phyloP scores from a whole-genome alignment of 768 basidiomycete species.

The Pulveroboletus ravenelii region DNA sequence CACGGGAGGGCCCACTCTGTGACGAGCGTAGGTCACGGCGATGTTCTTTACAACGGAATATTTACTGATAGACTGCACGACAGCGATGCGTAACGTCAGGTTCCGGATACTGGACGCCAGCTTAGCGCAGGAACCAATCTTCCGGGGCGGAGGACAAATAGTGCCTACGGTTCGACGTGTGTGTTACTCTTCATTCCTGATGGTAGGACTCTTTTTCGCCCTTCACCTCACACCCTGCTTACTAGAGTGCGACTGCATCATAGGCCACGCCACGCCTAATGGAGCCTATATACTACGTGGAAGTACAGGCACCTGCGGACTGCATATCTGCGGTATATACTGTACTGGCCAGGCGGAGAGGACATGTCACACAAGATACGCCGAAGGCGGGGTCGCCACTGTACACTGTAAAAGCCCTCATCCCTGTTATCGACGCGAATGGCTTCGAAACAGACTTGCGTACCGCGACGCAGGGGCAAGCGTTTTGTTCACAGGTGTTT shows the following conservation, averaged over 20 bases:
- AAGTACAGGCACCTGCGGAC: conserved; percentile 98
- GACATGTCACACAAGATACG: conserved; percentile 98
- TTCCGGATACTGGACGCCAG: conserved; percentile 93
- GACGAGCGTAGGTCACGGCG: conserved; percentile 85
- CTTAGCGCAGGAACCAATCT: conserved; percentile 93
- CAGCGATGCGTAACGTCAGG: conserved; percentile 98
- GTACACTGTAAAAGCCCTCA: conserved; percentile 97
- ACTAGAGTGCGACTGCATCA: neutral
- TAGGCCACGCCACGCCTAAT: conserved; percentile 92
- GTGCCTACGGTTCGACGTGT: conserved; percentile 98
- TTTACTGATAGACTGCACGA: neutral
- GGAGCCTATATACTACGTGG: conserved; percentile 98
- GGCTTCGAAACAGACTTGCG: conserved; percentile 98
- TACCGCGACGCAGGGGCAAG: conserved; percentile 97
- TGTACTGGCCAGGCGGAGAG: conserved; percentile 94
- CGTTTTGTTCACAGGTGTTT: conserved; percentile 96
- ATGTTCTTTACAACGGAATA: neutral
- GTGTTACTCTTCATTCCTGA: conserved; percentile 98
- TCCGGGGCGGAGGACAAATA: conserved; percentile 96
- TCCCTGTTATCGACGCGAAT: conserved; percentile 97
- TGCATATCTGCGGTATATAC: conserved; percentile 99
- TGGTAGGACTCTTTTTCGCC: conserved; percentile 54
- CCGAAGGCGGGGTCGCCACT: conserved; percentile 97
- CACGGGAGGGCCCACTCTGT: conserved; percentile 94
- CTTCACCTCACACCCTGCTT: neutral